Base-by-base conservation (phyloP, 345 rosid species). In the Limnanthes douglasii region DNA sequence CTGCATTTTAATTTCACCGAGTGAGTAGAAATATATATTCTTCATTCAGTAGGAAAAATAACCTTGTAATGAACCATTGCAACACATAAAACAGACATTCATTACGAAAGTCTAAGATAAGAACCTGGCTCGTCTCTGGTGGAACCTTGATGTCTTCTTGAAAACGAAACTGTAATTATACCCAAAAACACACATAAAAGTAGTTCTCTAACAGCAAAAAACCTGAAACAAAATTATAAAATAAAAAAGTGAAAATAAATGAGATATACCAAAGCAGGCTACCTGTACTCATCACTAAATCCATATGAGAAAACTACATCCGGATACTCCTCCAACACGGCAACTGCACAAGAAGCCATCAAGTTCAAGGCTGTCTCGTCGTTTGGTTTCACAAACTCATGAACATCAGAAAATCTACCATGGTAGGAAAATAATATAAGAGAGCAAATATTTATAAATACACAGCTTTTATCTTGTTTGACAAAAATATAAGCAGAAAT, bases 121-220 rank as follows among this genome's bases (percentile, higher is more conserved):
- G 19, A 18, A 82, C 95, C 95, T 78, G 64, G 78, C 78, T 37
- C 95, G 78, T 48, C 97, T 65, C 51, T 75, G 84, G 58, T 86
- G 78, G 70, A 82, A 82, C 45, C 60, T 71, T 15, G 88, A 58
- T 15, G 70, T 69, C 59, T 68, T 75, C 80, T 83, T 78, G 57
- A 82, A 75, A 32, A 71, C 65, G 60, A 86, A 86, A 66, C 93
- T 86, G 78, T 15, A 34, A 41, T n/a, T 31, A 10, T 1, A 54
- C 8, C 25, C n/a, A 13, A 2, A 13, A 11, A 38, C 32, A 21
- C 38, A 5, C 30, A 18, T 14, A 10, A 31, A 12, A 3, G 14
- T 13, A 33, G 29, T 14, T 15, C 3, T 26, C 10, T 18, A 4
- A 3, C 20, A 10, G 11, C 5, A 31, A 18, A 27, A 32, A 46